These are phyloP conservation scores for Pseudocercospora vitis DNA, from an alignment of 2,329 filamentous ascomycete species.

Conservation along the genomic window DNA sequence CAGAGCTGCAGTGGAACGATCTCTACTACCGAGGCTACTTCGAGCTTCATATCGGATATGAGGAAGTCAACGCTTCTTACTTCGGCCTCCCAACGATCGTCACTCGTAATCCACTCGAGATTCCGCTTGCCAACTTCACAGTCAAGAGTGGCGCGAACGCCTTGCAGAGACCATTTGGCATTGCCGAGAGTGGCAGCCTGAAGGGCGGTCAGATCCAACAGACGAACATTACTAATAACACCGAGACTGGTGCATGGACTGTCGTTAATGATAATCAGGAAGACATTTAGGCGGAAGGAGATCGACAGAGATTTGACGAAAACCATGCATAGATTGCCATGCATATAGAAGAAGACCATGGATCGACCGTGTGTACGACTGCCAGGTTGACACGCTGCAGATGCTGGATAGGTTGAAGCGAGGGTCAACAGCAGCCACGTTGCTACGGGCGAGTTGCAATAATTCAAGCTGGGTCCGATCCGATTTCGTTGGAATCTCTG, in stretches of 20 bases:
- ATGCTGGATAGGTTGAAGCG: no score
- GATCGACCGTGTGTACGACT: no score
- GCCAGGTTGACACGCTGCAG: no score
- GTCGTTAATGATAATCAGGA: conserved; percentile 17
- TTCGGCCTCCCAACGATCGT: conserved; percentile 64
- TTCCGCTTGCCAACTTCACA: conserved; percentile 69
- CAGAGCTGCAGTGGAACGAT: conserved; percentile 71
- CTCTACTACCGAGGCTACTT: conserved; percentile 74
- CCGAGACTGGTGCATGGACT: conserved; percentile 32
- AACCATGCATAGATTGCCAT: no score
- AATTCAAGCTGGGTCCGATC: no score
- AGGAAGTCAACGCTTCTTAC: conserved; percentile 62
- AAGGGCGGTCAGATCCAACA: conserved; percentile 48
- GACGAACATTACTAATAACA: conserved; percentile 41
- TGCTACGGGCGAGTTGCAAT: no score
- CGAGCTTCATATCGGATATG: conserved; percentile 59
- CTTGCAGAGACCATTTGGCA: conserved; percentile 52
- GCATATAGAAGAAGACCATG: no score
- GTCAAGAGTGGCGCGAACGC: conserved; percentile 63
- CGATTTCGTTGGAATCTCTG: no score
- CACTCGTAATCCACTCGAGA: conserved; percentile 62
- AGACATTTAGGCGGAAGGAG: conserved; percentile 23
- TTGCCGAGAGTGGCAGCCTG: conserved; percentile 59
- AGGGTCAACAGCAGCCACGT: no score
- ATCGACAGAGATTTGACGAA: no score